Evolutionary conservation across 306 rosid species (phyloP), one percentile per base, ranked within the genome.

Genomic region (Geum urbanum): DNA sequence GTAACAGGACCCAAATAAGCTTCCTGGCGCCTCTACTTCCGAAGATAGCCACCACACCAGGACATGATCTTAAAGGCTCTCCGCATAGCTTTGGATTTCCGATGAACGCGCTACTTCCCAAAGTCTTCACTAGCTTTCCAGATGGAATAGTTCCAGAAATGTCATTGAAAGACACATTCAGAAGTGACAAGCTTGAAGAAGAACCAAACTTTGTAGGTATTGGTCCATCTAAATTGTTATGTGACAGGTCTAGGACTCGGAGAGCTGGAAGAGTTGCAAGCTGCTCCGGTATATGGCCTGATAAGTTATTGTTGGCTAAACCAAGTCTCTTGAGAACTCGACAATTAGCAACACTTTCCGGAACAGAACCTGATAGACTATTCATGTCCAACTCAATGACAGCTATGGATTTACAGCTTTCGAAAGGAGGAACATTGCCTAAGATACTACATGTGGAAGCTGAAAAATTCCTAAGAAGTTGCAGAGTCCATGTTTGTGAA

Each of bases 81-180:
- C 98, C 98, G 72, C 98, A 94, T 48, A 94, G 94, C 80, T 84
- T 80, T 18, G 92, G 77, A 77, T 94, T 94, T 61, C 97, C 98
- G 39, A 56, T 55, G 76, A 94, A 88, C 16, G 97, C 89, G 57
- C 89, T 88, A 46, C 74, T 75, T 32, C 51, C 90, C 96, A 90
- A 87, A 35, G 40, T 72, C 62, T 69, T 71, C 72, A 90, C 86
- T 58, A 67, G 32, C 69, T 80, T 75, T 13, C 81, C 79, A 9
- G 78, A 43, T n/a, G 98, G 98, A 73, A 94, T 88, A 48, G 90
- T 87, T 40, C 98, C 98, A 0, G 98, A 85, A 50, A 94, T 81
- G 44, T 88, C 73, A 72, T 94, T 94, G 86, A 81, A 90, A 44
- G 98, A 94, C 79, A 94, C 95, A 72, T 94, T 94, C 47, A 94